Conservation (phyloP, 192 early-diverging fungal genomes). For the Coemansia javaensis region DNA sequence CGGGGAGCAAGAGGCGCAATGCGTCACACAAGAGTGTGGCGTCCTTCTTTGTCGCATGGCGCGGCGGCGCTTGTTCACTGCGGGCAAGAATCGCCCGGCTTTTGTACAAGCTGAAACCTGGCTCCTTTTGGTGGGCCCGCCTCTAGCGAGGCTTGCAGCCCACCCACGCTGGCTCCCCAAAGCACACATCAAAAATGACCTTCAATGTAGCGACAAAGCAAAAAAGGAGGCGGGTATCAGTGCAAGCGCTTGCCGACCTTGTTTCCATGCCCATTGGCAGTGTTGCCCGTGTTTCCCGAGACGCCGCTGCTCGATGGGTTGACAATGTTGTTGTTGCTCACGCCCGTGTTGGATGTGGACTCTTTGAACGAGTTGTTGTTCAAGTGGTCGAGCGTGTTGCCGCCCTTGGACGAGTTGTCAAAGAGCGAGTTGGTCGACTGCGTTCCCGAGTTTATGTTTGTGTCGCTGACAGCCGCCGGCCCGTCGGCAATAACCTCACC, state of each 20-base stretch:
- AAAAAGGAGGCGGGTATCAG: no score
- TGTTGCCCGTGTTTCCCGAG: slow-evolving; percentile 27
- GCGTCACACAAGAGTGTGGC: no score
- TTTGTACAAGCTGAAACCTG: no score
- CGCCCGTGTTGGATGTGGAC: slow-evolving; percentile 11
- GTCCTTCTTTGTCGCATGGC: no score
- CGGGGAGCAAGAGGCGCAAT: no score
- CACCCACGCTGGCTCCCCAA: no score
- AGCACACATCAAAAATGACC: neutral
- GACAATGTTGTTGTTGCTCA: slow-evolving; percentile 25
- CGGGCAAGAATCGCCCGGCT: no score
- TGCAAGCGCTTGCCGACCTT: slow-evolving; percentile 35
- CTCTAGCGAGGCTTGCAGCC: no score
- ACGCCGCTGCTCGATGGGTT: slow-evolving; percentile 23
- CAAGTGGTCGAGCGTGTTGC: slow-evolving; percentile 12
- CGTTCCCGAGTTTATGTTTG: slow-evolving; percentile 21
- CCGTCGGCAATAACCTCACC: slow-evolving; percentile 11
- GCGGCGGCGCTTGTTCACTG: no score
- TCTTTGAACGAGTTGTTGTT: slow-evolving; percentile 17
- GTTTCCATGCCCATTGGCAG: slow-evolving; percentile 35
- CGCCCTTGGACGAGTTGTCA: slow-evolving; percentile 7
- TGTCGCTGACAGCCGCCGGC: slow-evolving; percentile 15
- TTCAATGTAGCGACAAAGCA: slow-evolving; percentile 2
- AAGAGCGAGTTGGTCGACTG: slow-evolving; percentile 21
- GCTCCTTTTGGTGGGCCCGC: no score